These are phyloP conservation scores for Trypanosoma avium DNA, from an alignment of 208 protist species.

Conservation along the genomic window DNA sequence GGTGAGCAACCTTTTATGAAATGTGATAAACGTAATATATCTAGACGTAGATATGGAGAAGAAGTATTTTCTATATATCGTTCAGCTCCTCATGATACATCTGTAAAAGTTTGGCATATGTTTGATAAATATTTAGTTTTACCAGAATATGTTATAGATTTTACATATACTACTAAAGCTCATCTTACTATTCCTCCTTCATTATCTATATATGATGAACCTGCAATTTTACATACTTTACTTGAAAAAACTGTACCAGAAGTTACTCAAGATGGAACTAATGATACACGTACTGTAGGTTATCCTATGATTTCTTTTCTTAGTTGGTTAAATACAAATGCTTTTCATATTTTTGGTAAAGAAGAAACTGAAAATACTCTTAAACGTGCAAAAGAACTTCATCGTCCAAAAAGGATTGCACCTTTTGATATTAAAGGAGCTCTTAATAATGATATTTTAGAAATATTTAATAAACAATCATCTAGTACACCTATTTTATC, in stretches of 20 bases:
- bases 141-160: conserved; percentile 88
- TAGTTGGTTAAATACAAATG: conserved; percentile 30
- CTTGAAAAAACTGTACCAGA: conserved; percentile 18
- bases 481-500: conserved; percentile 14
- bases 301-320: conserved; percentile 41
- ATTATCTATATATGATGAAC: conserved; percentile 28
- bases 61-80: conserved; percentile 80
- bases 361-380: conserved; percentile 47
- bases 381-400: conserved; percentile 11
- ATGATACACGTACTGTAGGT: conserved; percentile 28
- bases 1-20: conserved; percentile 37
- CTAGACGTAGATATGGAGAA: conserved; percentile 49
- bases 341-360: conserved; percentile 41
- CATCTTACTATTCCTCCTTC: conserved; percentile 17
- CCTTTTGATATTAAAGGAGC: conserved; percentile 8
- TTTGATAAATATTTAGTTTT: conserved; percentile 80
- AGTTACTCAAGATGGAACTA: conserved; percentile 4
- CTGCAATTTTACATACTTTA: conserved; percentile 7
- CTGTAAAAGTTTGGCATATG: conserved; percentile 76
- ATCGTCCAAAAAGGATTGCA: not conserved
- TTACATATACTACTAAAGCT: conserved; percentile 51
- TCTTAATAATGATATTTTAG: conserved; percentile 35
- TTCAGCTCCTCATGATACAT: conserved; percentile 29
- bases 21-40: conserved; percentile 23
- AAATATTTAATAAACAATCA: conserved; percentile 33